Evolutionary conservation across 208 protist species (phyloP), one percentile per base, ranked within the genome.

Genomic region (Jaenimonas drosophilae): DNA sequence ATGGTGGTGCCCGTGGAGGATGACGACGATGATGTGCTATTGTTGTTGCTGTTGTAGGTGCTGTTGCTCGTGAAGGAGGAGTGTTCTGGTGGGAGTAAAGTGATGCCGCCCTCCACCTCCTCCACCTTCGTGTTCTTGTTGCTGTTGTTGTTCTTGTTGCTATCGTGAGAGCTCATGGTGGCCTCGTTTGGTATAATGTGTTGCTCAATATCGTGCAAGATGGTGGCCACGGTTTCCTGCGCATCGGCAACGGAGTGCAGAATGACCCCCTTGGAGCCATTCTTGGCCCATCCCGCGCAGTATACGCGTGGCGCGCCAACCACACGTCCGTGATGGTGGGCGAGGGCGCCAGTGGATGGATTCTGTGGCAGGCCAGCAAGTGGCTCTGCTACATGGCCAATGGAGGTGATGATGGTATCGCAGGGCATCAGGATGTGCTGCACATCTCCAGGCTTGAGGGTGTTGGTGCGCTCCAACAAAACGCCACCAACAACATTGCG

Each of bases 281-380:
- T 86, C 66, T 94, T 95, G 38, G 75, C 68, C 94, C 94, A 97
- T 9, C 94, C 94, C 19, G 71, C 56, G 57, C 73, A 88, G 67
- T 97, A 97, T 45, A 95, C 42, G 11, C 88, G 76, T 21, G 71
- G 66, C 27, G 71, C 40, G 11, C 79, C 85, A 24, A 46, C 53
- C 23, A 95, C 80, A 24, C 84, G 77, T 4, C 84, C 84, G 4
- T 49, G 33, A 21, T 49, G 50, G 63, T 94, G 64, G 12, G 70
- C 66, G 25, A 97, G 88, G 12, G 79, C 54, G 24, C 82, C 82
- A 17, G 53, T 46, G 11, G 16, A 16, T 20, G 73, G 23, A 62
- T 97, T 76, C 40, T 93, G 91, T 2, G 87, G 84, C 11, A 94
- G 59, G 28, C 64, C 80, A 24, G 59, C 45, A 14, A 94, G 59